Evolutionary conservation across 2,329 filamentous ascomycete genomes (phyloP).

Genomic region (Zarea fungicola): DNA sequence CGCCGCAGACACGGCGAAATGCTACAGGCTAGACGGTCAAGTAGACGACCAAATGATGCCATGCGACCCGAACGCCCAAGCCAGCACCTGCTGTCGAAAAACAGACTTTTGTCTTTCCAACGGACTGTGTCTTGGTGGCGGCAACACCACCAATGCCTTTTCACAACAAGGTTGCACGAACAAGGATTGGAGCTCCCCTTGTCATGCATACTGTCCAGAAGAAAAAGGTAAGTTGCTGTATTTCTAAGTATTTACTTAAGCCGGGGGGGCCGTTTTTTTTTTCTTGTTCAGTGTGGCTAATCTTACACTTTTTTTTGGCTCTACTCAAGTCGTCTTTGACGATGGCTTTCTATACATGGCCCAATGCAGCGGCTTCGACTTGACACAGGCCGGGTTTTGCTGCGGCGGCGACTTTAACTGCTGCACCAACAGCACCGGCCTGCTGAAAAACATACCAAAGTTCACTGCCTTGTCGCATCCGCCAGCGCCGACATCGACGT

Average conservation of each 20-base stretch:
- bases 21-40: background rate
- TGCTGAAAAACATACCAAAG: background rate
- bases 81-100: constrained; percentile 3
- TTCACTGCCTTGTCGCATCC: constrained; percentile 2
- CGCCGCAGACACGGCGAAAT: constrained; percentile 2
- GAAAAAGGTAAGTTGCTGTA: background rate
- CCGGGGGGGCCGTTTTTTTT: too few species aligned
- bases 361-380: constrained; percentile 10
- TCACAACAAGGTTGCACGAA: constrained; percentile 4
- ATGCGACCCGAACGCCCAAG: constrained; percentile 9
- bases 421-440: background rate
- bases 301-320: too few species aligned
- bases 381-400: background rate
- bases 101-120: constrained; percentile 8
- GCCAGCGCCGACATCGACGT: background rate
- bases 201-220: constrained; percentile 6
- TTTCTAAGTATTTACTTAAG: too few species aligned
- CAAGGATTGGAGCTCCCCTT: constrained; percentile 2
- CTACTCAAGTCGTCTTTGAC: background rate
- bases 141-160: constrained; percentile 1
- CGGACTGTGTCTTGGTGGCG: constrained; percentile 2
- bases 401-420: constrained; percentile 7
- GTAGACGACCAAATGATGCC: constrained; percentile 1
- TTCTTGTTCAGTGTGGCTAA: too few species aligned
- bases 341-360: constrained; percentile 1